Conservation (phyloP, 2,329 filamentous ascomycete genomes). For the Pyricularia grisea region DNA sequence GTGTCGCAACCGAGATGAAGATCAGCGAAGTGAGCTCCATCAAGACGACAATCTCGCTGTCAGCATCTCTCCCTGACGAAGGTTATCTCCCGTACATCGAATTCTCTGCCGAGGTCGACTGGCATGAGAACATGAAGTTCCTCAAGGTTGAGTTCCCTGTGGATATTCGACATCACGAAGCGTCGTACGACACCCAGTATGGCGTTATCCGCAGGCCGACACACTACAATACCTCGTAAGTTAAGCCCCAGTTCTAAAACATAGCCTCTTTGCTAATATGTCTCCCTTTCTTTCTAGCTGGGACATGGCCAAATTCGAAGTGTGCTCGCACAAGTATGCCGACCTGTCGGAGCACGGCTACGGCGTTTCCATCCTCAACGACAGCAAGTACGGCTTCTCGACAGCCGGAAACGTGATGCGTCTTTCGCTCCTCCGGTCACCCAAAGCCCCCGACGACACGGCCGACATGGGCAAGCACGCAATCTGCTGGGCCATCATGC, state of each 20-base stretch:
- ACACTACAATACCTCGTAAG: conserved; percentile 53
- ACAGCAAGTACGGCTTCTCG: conserved; percentile 93
- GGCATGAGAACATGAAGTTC: conserved; percentile 62
- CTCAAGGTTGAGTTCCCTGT: conserved; percentile 63
- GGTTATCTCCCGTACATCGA: conserved; percentile 40
- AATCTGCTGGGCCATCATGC: conserved; percentile 85
- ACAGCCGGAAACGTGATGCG: conserved; percentile 85
- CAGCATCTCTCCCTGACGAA: conserved; percentile 30
- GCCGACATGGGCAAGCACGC: conserved; percentile 88
- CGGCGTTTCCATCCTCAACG: conserved; percentile 87
- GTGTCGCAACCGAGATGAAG: conserved; percentile 49
- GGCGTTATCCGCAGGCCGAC: conserved; percentile 57
- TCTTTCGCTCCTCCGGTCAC: conserved; percentile 72
- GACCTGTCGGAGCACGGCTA: conserved; percentile 83
- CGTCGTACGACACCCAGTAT: conserved; percentile 60
- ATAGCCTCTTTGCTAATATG: conserved; percentile 24
- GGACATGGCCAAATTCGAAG: conserved; percentile 88
- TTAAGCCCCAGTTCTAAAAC: not conserved
- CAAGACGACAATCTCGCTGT: conserved; percentile 53
- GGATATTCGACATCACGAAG: conserved; percentile 54
- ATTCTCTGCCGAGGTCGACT: conserved; percentile 54
- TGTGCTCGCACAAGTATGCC: conserved; percentile 91
- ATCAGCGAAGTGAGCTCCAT: conserved; percentile 58
- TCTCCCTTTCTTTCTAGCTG: not conserved
- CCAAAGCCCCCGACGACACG: conserved; percentile 87